Evolutionary conservation across 1,139 yeast species (phyloP).

Genomic region (Magnusiomyces suaveolens): DNA sequence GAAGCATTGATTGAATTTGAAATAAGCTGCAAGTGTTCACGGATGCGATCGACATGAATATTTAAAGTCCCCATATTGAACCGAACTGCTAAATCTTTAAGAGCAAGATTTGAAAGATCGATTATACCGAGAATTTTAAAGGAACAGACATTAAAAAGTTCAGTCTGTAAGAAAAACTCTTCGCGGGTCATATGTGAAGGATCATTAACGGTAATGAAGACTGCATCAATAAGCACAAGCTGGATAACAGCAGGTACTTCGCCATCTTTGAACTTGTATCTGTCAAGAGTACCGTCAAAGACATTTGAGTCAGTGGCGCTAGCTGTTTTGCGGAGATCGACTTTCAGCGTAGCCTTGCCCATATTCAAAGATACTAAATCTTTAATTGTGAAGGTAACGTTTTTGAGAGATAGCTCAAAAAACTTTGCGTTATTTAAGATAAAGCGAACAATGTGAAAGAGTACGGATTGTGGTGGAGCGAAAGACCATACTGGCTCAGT

Average conservation of each 20-base stretch:
- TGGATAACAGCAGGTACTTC: conserved; percentile 27
- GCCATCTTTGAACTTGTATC: conserved; percentile 22
- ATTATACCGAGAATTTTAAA: conserved; percentile 31
- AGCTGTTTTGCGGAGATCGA: conserved; percentile 24
- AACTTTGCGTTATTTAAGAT: conserved; percentile 24
- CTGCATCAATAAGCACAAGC: conserved; percentile 25
- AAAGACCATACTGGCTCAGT: conserved; percentile 18
- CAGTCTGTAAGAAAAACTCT: conserved; percentile 26
- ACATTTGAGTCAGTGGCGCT: conserved; percentile 17
- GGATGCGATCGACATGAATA: conserved; percentile 17
- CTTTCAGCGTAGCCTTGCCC: conserved; percentile 24
- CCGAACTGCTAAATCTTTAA: conserved; percentile 30
- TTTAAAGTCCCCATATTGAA: conserved; percentile 25
- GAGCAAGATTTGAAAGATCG: conserved; percentile 25
- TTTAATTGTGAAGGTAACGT: conserved; percentile 23
- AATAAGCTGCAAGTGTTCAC: conserved; percentile 10
- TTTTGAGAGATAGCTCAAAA: conserved; percentile 23
- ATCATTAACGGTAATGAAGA: conserved; percentile 19
- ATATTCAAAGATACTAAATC: conserved; percentile 25
- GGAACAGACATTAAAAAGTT: conserved; percentile 27
- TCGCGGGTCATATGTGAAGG: conserved; percentile 10
- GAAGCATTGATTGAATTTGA: neutral
- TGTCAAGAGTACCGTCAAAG: conserved; percentile 32
- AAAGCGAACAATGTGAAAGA: conserved; percentile 23
- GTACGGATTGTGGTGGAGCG: conserved; percentile 21